These are phyloP conservation scores for Petrea volubilis DNA, from an alignment of 257 asterid species.

Conservation along the genomic window DNA sequence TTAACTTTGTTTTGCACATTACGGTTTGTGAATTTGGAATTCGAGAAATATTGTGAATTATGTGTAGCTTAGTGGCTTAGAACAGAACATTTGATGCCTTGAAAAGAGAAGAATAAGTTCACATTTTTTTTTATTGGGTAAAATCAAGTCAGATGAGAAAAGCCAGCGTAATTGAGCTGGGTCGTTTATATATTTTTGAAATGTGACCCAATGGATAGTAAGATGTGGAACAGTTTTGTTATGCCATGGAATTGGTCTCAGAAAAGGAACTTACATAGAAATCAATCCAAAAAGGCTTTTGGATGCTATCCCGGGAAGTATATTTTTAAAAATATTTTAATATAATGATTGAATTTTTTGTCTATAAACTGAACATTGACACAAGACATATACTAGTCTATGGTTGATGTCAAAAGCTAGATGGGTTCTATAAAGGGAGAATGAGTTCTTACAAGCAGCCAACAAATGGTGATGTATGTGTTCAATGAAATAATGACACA, in stretches of 20 bases:
- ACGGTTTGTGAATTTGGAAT: neutral
- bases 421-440: neutral
- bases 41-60: neutral
- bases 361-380: neutral
- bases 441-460: neutral
- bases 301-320: neutral
- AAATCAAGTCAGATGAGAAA: neutral
- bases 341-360: neutral
- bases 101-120: neutral
- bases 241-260: neutral
- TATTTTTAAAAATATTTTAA: neutral
- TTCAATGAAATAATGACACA: neutral
- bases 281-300: neutral
- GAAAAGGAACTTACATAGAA: neutral
- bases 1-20: neutral
- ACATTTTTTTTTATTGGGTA: neutral
- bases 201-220: conserved; percentile 4
- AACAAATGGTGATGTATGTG: neutral
- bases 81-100: neutral
- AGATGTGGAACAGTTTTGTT: neutral
- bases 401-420: neutral
- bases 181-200: neutral
- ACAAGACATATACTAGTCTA: neutral
- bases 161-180: neutral
- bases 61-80: neutral